Conservation (phyloP, 106 monocot species). For the Hemerocallis citrina region DNA sequence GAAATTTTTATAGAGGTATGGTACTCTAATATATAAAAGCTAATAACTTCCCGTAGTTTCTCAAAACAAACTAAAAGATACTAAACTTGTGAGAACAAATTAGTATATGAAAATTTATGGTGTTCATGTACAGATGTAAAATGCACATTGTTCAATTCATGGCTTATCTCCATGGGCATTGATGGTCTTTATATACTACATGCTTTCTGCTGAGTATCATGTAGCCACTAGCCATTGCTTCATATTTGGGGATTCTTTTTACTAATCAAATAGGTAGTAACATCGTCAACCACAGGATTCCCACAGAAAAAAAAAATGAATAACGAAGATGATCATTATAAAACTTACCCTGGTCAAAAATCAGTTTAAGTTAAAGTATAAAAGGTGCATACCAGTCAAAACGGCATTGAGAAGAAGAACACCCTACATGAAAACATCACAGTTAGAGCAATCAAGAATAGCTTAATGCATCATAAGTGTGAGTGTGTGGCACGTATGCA, state of each 20-base stretch:
- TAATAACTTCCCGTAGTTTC: too few relatives aligned
- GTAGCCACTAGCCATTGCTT: not conserved
- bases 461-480: too few relatives aligned
- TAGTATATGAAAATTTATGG: too few relatives aligned
- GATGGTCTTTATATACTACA: not conserved
- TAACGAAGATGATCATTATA: not conserved
- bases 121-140: too few relatives aligned
- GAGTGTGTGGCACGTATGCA: too few relatives aligned
- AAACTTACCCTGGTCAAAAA: not conserved
- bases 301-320: not conserved
- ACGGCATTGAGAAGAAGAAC: slow-evolving; percentile 93
- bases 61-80: too few relatives aligned
- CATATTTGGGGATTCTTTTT: not conserved
- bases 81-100: too few relatives aligned
- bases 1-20: too few relatives aligned
- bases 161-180: not conserved
- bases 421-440: slow-evolving; percentile 44
- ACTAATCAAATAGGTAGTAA: not conserved
- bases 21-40: too few relatives aligned
- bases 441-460: not conserved
- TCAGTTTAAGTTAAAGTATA: not conserved
- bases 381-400: slow-evolving; percentile 60
- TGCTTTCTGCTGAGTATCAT: not conserved
- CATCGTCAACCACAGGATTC: not conserved
- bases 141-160: too few relatives aligned